Conservation (phyloP, 75 land plant species). For the Chamaecyparis obtusa region DNA sequence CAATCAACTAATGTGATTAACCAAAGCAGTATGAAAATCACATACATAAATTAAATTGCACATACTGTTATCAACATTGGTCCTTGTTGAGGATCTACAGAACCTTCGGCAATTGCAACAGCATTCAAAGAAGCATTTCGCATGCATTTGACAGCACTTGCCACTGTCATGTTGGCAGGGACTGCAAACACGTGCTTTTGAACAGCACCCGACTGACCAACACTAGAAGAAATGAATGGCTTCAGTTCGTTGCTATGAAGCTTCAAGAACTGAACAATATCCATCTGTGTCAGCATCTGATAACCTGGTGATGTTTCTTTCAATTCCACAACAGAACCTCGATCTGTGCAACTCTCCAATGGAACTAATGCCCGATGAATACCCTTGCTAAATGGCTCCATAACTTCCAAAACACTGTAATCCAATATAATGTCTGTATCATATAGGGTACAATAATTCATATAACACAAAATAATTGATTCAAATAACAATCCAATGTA, state of each 20-base stretch:
- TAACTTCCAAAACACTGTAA: conserved; percentile 66
- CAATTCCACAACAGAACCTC: conserved; percentile 52
- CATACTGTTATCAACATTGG: conserved; percentile 48
- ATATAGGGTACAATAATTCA: background rate
- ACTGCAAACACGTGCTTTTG: conserved; percentile 51
- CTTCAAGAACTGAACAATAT: conserved; percentile 58
- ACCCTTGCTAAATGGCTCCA: conserved; percentile 95
- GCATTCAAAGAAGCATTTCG: conserved; percentile 54
- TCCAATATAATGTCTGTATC: background rate
- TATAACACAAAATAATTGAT: background rate
- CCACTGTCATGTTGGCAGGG: conserved; percentile 46
- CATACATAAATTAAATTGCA: background rate
- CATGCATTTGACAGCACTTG: conserved; percentile 69
- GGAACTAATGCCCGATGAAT: conserved; percentile 87
- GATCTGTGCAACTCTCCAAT: conserved; percentile 48
- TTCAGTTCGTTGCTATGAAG: conserved; percentile 28
- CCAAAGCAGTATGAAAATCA: background rate
- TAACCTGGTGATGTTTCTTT: conserved; percentile 73
- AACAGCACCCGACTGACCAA: conserved; percentile 57
- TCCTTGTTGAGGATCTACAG: conserved; percentile 14
- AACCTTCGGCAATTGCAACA: conserved; percentile 72
- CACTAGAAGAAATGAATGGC: conserved; percentile 23
- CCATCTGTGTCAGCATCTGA: conserved; percentile 88
- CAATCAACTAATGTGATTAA: conserved; percentile 5
- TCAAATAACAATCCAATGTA: background rate